A percentile compares a stretch with the other conserved stretches of the same genome.
Conservation (phyloP, 192 early-diverging fungal genomes). For the Phycomyces blakesleeanus region DNA sequence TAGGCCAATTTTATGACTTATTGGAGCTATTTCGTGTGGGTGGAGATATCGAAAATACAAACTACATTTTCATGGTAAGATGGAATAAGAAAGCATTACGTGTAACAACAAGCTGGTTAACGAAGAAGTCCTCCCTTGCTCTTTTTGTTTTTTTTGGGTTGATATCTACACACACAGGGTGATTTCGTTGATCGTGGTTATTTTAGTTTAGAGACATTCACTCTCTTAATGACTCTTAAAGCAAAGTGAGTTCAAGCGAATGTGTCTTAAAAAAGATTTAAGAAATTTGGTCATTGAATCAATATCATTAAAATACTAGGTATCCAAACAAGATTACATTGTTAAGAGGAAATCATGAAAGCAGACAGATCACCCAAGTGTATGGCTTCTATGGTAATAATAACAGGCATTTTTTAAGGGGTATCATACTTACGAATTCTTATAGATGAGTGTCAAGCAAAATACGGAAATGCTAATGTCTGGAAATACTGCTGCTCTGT, state of each 20-base stretch:
- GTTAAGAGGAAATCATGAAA: slow-evolving; percentile 95
- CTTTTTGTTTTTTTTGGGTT: slow-evolving; percentile 9
- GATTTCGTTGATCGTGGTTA: slow-evolving; percentile 99
- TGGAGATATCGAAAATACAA: slow-evolving; percentile 88
- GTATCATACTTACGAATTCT: background rate
- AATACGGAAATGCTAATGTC: slow-evolving; percentile 93
- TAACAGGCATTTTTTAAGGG: background rate
- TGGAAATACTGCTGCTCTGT: slow-evolving; percentile 96
- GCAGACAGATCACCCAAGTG: slow-evolving; percentile 94
- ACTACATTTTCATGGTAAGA: slow-evolving; percentile 97
- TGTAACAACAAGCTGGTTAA: background rate
- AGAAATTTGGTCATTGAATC: background rate
- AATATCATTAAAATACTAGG: slow-evolving; percentile 37
- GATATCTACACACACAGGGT: slow-evolving; percentile 49
- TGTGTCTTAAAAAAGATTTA: background rate
- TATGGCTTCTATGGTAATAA: slow-evolving; percentile 87
- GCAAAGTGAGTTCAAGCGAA: slow-evolving; percentile 57
- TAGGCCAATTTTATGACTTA: slow-evolving; percentile 91
- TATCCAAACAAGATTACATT: slow-evolving; percentile 97
- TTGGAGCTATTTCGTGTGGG: slow-evolving; percentile 94
- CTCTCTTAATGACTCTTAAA: slow-evolving; percentile 88
- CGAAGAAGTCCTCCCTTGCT: background rate
- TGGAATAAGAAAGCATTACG: background rate
- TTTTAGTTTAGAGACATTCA: slow-evolving; percentile 95
- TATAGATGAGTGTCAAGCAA: slow-evolving; percentile 87